Percentiles rank a stretch among this genome's conserved stretches.
Conservation (phyloP, 2,329 filamentous ascomycete genomes). For the Paecilomyces variotii region DNA sequence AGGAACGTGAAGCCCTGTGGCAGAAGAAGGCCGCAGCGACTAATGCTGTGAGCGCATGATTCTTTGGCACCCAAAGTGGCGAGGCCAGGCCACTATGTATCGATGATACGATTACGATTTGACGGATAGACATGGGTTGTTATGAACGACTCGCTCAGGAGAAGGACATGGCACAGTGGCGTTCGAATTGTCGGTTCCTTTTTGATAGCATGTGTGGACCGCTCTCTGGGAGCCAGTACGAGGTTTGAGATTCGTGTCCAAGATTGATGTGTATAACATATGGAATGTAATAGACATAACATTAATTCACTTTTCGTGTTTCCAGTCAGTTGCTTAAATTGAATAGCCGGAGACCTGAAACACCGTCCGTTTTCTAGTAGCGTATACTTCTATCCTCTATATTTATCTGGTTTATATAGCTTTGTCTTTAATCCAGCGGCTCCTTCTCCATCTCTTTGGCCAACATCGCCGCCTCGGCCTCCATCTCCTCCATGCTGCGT, state of each 20-base stretch:
- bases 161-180: not conserved
- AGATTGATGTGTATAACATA: not conserved
- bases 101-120: not conserved
- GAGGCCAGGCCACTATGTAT: too few species aligned
- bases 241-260: not conserved
- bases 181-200: not conserved
- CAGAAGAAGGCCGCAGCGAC: conserved; percentile 22
- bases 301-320: not conserved
- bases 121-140: not conserved
- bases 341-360: not conserved
- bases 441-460: conserved; percentile 37
- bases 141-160: not conserved
- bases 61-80: not conserved
- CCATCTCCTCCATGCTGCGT: conserved; percentile 68
- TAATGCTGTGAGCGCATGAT: not conserved
- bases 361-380: not conserved
- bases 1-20: conserved; percentile 71
- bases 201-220: not conserved
- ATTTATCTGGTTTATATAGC: conserved; percentile 1
- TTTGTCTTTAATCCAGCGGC: conserved; percentile 18
- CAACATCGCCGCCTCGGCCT: conserved; percentile 63
- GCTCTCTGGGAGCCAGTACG: not conserved
- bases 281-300: not conserved
- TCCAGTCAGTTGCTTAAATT: not conserved
- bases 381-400: not conserved